Base-by-base conservation (phyloP, 2,329 filamentous ascomycete species). In the Macroventuria anomochaeta region DNA sequence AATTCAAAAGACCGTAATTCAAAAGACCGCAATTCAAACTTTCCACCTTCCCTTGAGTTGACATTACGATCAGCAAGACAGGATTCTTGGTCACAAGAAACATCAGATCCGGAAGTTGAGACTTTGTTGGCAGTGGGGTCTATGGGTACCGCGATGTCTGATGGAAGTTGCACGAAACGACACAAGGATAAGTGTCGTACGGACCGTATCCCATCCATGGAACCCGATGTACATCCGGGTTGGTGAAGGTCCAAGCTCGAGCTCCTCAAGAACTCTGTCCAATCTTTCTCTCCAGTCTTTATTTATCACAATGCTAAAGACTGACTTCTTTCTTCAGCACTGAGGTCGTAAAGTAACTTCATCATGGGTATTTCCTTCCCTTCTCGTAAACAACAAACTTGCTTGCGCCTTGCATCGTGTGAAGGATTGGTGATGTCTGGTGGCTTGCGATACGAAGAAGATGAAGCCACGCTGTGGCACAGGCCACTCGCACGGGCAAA, bases 401-500 rank as follows among this genome's bases (percentile, higher is more conserved):
- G 17, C 12, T 25, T 11, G 10, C 17, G 32, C 23, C 25, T 28
- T 38, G 13, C 25, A 17, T 46, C 25, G 26, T 38, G 17, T 29
- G n/a, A 2, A 29, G 17, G 13, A n/a, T n/a, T n/a, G n/a, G n/a
- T n/a, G n/a, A n/a, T n/a, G 10, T 31, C 4, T 17, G 26, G 26
- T 31, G 33, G 34, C 34, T 37, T 28, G 43, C 43, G 13, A 47
- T 37, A 50, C 46, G 46, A 50, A 25, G 18, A 26, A 17, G 12
- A 42, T 50, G 46, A 43, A 36, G 46, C 43, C 46, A 50, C 46
- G 8, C 15, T 13, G 25, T 31, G 25, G 36, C 37, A 50, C 38
- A 17, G 32, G 23, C 46, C 37, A 26, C 21, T 11, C 18, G 31
- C n/a, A 36, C n/a, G 13, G 15, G 17, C 17, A 25, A 18, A 29